Conservation (phyloP, 441 rosid species). For the Metrosideros polymorpha region DNA sequence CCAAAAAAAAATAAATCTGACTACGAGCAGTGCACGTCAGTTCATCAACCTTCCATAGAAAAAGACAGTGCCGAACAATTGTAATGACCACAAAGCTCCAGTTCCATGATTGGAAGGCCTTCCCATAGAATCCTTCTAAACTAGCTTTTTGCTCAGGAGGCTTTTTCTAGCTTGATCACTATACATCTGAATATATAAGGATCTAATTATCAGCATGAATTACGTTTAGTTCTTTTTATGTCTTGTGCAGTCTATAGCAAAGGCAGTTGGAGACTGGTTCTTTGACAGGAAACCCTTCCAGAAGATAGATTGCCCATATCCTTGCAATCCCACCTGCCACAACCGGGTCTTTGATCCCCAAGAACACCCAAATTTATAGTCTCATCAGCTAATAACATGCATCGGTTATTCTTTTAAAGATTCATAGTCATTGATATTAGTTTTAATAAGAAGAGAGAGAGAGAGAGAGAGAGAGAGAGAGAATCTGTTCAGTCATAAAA, state of each 20-base stretch:
- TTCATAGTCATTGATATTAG: not conserved
- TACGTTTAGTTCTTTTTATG: not conserved
- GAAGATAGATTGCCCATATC: conserved; percentile 83
- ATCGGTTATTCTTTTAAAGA: not conserved
- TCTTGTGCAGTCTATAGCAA: conserved; percentile 60
- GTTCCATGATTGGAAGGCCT: not conserved
- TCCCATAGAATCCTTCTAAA: not conserved
- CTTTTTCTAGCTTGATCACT: not conserved
- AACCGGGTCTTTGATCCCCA: conserved; percentile 27
- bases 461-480: not conserved
- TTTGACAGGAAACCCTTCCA: conserved; percentile 41
- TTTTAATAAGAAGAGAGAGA: not conserved
- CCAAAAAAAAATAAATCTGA: not conserved
- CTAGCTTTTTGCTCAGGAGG: not conserved
- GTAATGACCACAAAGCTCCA: not conserved
- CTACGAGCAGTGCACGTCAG: not conserved
- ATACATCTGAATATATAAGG: not conserved
- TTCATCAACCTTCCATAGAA: not conserved
- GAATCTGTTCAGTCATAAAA: not conserved
- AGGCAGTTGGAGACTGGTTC: conserved; percentile 94
- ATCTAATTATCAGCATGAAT: not conserved
- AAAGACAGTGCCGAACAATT: not conserved
- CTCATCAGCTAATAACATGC: not conserved
- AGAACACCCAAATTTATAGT: conserved; percentile 21
- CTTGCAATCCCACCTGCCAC: conserved; percentile 89